Base-by-base conservation (phyloP, 345 rosid species). In the Aethionema arabicum region DNA sequence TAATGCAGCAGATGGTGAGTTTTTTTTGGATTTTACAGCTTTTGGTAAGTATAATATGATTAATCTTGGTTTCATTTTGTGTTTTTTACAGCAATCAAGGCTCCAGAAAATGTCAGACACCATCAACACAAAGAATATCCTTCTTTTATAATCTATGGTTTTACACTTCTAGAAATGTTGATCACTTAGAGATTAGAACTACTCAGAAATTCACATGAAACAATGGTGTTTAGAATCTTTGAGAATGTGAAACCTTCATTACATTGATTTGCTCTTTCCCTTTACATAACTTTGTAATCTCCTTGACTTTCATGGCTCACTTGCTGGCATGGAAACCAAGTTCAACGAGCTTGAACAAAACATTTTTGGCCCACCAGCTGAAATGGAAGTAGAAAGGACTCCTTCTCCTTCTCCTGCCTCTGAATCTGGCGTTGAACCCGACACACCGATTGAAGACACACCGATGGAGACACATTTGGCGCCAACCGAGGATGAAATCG, bases 1-100 rank as follows among this genome's bases (percentile, higher is more conserved):
- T 86, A 65, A 85, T 86, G 55, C 80, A 79, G 75, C 85, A 86
- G 79, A 86, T 86, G 95, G 90, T 84, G 67, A 74, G 84, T 71
- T 56, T 21, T 47, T 47, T 47, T 12, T 21, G n/a, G n/a, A n/a
- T 0, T 4, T 62, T 54, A 40, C 58, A 2, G 5, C 43, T n/a
- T 36, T 21, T 21, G 14, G 13, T 11, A 32, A 21, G 33, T 27
- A 47, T 27, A 36, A 51, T 30, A 50, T n/a, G 1, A 41, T 43
- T 16, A 12, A 46, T 2, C 32, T 54, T n/a, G 36, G 21, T 47
- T 47, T 7, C 29, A 32, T 41, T 7, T 43, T 21, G 32, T 42
- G 36, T 50, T 35, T 63, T n/a, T 72, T 75, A 21, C 85, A 84
- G 95, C 95, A 86, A 84, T 62, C 74, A 40, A 77, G 86, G 69